Percentiles rank a stretch among this genome's conserved stretches.
Conservation (phyloP, 306 rosid species). For the Lotus japonicus region DNA sequence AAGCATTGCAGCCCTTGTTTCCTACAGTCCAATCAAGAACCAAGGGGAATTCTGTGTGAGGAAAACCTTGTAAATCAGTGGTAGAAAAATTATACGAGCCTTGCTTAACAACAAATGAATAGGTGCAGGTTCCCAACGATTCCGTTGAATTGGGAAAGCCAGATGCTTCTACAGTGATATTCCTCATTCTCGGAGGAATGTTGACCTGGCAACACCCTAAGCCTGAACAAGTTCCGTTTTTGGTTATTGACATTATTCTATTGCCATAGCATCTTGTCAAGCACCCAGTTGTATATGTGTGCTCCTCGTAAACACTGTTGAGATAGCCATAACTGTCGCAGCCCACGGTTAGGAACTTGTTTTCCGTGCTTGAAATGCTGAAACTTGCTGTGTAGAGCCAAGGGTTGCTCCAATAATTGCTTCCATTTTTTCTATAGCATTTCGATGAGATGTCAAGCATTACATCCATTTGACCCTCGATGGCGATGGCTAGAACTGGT, state of each 20-base stretch:
- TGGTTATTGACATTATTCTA: too few relatives aligned
- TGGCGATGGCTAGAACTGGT: neutral
- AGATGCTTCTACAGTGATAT: neutral
- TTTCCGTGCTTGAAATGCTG: too few relatives aligned
- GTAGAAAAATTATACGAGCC: conserved; percentile 8
- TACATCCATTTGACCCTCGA: conserved; percentile 5
- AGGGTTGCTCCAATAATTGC: too few relatives aligned
- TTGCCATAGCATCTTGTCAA: neutral
- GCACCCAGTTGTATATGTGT: neutral
- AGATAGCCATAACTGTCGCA: too few relatives aligned
- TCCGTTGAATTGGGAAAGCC: too few relatives aligned
- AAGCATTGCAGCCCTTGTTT: neutral
- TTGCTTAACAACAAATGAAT: conserved; percentile 22
- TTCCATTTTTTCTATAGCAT: too few relatives aligned
- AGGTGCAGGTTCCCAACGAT: neutral
- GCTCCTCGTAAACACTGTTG: too few relatives aligned
- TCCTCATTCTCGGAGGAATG: neutral
- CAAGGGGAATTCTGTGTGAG: neutral
- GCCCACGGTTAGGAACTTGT: too few relatives aligned
- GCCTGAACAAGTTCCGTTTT: neutral
- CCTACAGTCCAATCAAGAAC: conserved; percentile 43
- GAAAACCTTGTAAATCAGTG: neutral
- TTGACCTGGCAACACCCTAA: conserved; percentile 17
- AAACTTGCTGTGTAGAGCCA: too few relatives aligned
- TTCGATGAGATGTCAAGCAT: neutral